phyloP scores from a whole-genome alignment of 2,329 filamentous ascomycete genomes.

The Biscogniauxia mediterranea region DNA sequence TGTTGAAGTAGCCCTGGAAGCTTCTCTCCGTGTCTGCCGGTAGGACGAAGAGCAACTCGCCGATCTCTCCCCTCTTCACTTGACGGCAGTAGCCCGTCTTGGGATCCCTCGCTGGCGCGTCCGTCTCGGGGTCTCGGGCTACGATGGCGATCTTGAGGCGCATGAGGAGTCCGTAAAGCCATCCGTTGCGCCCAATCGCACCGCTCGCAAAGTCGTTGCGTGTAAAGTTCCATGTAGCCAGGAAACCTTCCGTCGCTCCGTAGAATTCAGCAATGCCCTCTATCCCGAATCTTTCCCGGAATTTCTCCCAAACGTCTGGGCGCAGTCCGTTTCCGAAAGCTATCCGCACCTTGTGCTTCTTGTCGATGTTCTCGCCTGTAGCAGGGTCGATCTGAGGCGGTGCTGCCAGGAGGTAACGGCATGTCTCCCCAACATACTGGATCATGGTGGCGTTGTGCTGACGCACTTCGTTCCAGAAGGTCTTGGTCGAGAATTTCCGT shows the following conservation, averaged over 20 bases:
- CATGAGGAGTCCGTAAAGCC: conserved; percentile 55
- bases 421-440: conserved; percentile 87
- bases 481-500: conserved; percentile 73
- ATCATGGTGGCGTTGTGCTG: conserved; percentile 69
- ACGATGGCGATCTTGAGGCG: conserved; percentile 56
- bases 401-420: conserved; percentile 74
- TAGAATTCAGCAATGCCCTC: conserved; percentile 78
- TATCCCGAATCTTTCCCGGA: conserved; percentile 79
- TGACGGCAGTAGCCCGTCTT: conserved; percentile 66
- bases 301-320: conserved; percentile 80
- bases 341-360: conserved; percentile 67
- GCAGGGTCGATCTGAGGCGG: conserved; percentile 59
- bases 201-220: conserved; percentile 72
- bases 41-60: conserved; percentile 73
- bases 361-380: conserved; percentile 69
- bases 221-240: conserved; percentile 70
- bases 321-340: conserved; percentile 85
- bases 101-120: conserved; percentile 65
- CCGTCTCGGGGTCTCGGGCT: conserved; percentile 68
- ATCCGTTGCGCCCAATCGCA: conserved; percentile 73
- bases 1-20: conserved; percentile 83
- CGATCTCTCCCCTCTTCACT: conserved; percentile 60
- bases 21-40: conserved; percentile 61
- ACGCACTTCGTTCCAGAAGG: conserved; percentile 76
- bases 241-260: conserved; percentile 70